Conservation (phyloP, 768 basidiomycete species). For the Floccularia luteovirens region DNA sequence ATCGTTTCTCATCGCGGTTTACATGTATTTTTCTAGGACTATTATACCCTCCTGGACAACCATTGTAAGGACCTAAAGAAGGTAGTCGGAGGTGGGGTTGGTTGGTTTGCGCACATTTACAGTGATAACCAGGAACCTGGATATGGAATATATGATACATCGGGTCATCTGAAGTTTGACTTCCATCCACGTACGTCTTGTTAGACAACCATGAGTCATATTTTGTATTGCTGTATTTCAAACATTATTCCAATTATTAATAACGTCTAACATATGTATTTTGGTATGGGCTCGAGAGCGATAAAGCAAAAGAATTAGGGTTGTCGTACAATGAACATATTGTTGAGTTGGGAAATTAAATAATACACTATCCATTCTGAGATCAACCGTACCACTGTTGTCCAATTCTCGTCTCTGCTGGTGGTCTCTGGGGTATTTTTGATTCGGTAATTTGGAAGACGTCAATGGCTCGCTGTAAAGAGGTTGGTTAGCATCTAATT, state of each 20-base stretch:
- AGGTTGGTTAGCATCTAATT: neutral
- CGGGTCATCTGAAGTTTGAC: constrained; percentile 36
- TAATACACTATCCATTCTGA: neutral
- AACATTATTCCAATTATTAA: no score
- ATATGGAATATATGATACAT: constrained; percentile 45
- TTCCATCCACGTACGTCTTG: constrained; percentile 47
- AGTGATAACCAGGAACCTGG: constrained; percentile 45
- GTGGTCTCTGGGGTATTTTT: constrained; percentile 67
- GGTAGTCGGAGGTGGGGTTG: constrained; percentile 42
- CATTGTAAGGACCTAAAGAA: constrained; percentile 46
- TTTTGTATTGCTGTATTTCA: neutral
- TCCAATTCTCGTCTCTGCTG: constrained; percentile 47
- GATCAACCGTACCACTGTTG: constrained; percentile 68
- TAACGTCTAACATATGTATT: no score
- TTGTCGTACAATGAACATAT: neutral
- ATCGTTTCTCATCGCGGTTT: neutral
- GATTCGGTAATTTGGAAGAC: constrained; percentile 75
- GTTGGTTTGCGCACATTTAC: constrained; percentile 66
- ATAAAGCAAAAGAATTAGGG: no score
- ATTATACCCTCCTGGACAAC: constrained; percentile 43
- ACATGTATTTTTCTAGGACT: constrained; percentile 24
- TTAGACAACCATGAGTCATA: constrained; percentile 10
- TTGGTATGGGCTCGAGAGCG: no score
- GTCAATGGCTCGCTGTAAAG: constrained; percentile 71
- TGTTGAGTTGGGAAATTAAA: neutral